Evolutionary conservation across 129 eudicot species (phyloP).

Genomic region (Lactuca sativa): DNA sequence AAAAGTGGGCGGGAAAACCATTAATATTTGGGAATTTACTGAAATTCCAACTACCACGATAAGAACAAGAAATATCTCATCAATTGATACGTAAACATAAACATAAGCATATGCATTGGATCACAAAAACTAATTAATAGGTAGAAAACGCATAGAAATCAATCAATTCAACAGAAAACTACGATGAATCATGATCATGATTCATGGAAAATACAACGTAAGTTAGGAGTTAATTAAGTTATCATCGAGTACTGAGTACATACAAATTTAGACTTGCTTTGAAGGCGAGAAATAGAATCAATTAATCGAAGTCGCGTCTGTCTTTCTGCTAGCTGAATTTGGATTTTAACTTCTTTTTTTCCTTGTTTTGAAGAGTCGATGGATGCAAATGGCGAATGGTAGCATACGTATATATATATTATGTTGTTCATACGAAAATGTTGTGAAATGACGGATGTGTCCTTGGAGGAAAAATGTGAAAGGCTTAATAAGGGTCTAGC

Average conservation of each 20-base stretch:
- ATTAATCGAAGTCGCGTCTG: conserved; percentile 4
- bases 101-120: conserved; percentile 11
- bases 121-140: not conserved
- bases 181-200: conserved; percentile 17
- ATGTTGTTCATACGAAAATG: not conserved
- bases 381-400: not conserved
- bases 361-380: conserved; percentile 1
- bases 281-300: conserved; percentile 11
- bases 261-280: not conserved
- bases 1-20: not conserved
- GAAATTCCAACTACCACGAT: not conserved
- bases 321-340: conserved; percentile 10
- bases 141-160: not conserved
- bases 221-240: conserved; percentile 8
- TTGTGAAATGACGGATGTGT: not conserved
- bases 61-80: not conserved
- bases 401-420: conserved; percentile 4
- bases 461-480: conserved; percentile 10
- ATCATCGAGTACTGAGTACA: not conserved
- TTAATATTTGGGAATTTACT: conserved; percentile 2
- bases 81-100: conserved; percentile 7
- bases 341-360: not conserved
- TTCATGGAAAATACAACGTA: not conserved
- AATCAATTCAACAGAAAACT: not conserved
- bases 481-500: not conserved